phyloP scores from a whole-genome alignment of 139 green algal genomes.

The Limnomonas spitsbergensis region DNA sequence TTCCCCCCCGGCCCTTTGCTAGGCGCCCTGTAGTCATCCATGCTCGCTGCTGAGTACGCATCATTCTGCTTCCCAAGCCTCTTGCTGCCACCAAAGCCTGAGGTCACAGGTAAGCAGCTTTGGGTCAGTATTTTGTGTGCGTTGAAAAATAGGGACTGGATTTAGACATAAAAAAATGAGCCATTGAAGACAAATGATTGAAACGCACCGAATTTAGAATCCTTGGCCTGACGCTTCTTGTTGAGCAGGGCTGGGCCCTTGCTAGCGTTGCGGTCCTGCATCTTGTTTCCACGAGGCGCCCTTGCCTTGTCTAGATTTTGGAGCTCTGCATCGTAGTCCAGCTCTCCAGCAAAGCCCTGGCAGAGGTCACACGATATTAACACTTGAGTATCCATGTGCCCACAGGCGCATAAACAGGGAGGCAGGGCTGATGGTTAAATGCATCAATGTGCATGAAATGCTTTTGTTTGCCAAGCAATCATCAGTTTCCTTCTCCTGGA shows the following conservation, averaged over 20 bases:
- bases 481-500: background rate
- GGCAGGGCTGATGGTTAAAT: background rate
- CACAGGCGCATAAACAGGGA: background rate
- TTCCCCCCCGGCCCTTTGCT: background rate
- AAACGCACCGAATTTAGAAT: constrained; percentile 6
- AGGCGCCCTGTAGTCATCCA: constrained; percentile 60
- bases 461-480: background rate
- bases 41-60: constrained; percentile 68
- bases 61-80: constrained; percentile 88
- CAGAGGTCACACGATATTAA: background rate
- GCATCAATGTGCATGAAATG: too few species aligned
- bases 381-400: background rate
- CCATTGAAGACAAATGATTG: too few species aligned
- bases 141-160: too few species aligned
- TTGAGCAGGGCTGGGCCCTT: constrained; percentile 7
- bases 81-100: constrained; percentile 87
- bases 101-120: background rate
- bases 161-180: too few species aligned
- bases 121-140: too few species aligned
- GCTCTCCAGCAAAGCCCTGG: constrained; percentile 64
- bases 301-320: constrained; percentile 25
- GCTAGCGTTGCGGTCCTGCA: constrained; percentile 15
- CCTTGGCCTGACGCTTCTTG: constrained; percentile 10
- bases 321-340: constrained; percentile 74
- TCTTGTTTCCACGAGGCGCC: background rate